Percentiles rank a stretch among this genome's conserved stretches.
Conservation (phyloP, 257 asterid genomes). For the Coffea canephora region DNA sequence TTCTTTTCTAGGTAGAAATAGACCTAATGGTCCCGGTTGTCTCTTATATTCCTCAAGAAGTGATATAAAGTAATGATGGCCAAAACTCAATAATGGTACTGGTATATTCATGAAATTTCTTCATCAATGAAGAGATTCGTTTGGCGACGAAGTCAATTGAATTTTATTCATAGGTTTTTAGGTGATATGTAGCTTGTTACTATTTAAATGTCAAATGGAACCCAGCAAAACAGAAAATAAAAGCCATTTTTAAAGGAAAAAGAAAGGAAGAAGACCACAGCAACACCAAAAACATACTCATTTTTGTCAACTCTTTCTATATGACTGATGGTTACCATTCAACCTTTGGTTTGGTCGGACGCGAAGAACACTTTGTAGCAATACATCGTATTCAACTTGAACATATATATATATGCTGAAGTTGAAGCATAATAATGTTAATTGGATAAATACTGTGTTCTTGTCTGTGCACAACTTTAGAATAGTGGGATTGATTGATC, state of each 20-base stretch:
- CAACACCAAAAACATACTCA: constrained; percentile 4
- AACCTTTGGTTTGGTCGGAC: constrained; percentile 5
- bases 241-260: not conserved
- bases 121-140: not conserved
- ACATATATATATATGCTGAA: too few species aligned
- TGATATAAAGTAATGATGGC: not conserved
- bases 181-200: constrained; percentile 1
- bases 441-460: too few species aligned
- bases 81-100: not conserved
- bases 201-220: constrained; percentile 11
- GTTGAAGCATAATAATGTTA: not conserved
- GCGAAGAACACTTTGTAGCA: not conserved
- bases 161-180: constrained; percentile 24
- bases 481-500: too few species aligned
- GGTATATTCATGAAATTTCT: not conserved
- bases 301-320: constrained; percentile 1
- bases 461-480: too few species aligned
- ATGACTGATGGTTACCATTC: not conserved
- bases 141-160: constrained; percentile 30
- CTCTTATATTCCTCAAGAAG: not conserved
- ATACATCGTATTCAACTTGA: not conserved
- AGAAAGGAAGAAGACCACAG: constrained; percentile 13
- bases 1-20: too few species aligned
- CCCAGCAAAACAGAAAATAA: not conserved
- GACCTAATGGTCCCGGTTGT: not conserved